These are phyloP conservation scores for Zygotorulaspora mrakii DNA, from an alignment of 1,139 yeast genomes.

Conservation along the genomic window DNA sequence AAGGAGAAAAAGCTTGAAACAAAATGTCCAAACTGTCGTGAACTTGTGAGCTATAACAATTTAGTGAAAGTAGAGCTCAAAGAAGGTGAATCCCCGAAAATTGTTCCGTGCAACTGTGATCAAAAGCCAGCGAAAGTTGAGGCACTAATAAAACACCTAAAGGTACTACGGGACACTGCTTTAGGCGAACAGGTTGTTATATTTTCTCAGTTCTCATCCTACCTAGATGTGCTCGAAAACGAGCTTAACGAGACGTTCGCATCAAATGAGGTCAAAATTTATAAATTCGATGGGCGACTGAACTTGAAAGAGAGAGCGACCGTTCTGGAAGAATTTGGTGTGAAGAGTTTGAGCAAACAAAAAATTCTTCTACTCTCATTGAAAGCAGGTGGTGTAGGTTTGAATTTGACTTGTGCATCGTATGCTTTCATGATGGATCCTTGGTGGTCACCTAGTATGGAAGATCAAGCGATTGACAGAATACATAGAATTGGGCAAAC, in stretches of 20 bases:
- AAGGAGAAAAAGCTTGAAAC: constrained; percentile 27
- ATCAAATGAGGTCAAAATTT: constrained; percentile 24
- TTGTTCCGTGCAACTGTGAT: constrained; percentile 28
- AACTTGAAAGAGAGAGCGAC: constrained; percentile 61
- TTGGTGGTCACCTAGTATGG: constrained; percentile 96
- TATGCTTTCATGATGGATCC: constrained; percentile 94
- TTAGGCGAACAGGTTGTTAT: constrained; percentile 77
- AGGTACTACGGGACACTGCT: constrained; percentile 48
- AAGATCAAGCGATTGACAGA: constrained; percentile 92
- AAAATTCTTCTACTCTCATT: constrained; percentile 68
- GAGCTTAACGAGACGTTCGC: constrained; percentile 43
- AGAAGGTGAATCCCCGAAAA: constrained; percentile 11
- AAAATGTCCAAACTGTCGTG: constrained; percentile 59
- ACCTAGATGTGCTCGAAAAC: constrained; percentile 66
- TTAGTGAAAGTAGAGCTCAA: constrained; percentile 24
- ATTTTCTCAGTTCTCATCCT: constrained; percentile 87
- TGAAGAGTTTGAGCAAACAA: constrained; percentile 39
- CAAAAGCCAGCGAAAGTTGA: constrained; percentile 66
- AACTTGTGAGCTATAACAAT: constrained; percentile 20
- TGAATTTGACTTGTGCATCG: constrained; percentile 82
- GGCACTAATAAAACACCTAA: constrained; percentile 61
- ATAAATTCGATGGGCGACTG: constrained; percentile 80
- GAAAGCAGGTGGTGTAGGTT: constrained; percentile 95
- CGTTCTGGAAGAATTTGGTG: constrained; percentile 55
- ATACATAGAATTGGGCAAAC: constrained; percentile 88